phyloP scores from a whole-genome alignment of 768 basidiomycete species.

The Leccinum fibrillosum region DNA sequence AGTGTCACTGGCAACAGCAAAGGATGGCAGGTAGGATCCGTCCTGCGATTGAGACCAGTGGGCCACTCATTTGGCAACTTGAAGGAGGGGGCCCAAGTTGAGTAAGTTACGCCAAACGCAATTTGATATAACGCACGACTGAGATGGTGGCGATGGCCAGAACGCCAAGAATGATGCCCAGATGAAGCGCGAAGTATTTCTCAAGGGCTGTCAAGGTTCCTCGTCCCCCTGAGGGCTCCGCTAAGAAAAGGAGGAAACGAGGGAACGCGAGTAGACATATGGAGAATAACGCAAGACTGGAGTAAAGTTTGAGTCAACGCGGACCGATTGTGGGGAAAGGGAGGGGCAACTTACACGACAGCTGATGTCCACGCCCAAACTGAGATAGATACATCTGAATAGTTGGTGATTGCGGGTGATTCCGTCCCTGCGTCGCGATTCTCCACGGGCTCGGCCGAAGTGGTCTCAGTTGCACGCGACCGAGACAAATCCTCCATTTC shows the following conservation, averaged over 20 bases:
- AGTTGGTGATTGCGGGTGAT: not conserved
- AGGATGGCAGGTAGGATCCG: conserved; percentile 46
- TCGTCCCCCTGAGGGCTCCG: conserved; percentile 44
- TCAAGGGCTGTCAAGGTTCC: conserved; percentile 62
- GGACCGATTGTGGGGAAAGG: not conserved
- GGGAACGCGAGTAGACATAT: conserved; percentile 51
- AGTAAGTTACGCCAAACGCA: conserved; percentile 1
- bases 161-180: conserved; percentile 58
- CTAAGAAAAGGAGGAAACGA: conserved; percentile 63
- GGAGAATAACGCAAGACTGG: conserved; percentile 36
- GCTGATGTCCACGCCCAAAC: conserved; percentile 41
- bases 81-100: not conserved
- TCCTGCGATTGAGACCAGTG: conserved; percentile 29
- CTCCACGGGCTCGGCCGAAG: conserved; percentile 13
- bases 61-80: conserved; percentile 44
- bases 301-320: not conserved
- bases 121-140: conserved; percentile 39
- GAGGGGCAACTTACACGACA: conserved; percentile 18
- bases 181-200: conserved; percentile 62
- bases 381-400: conserved; percentile 26
- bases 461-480: not conserved
- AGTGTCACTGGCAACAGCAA: conserved; percentile 58
- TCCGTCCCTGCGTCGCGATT: not conserved
- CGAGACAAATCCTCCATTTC: conserved; percentile 41
- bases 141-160: conserved; percentile 55